Percentiles rank a stretch among this genome's conserved stretches.
Evolutionary conservation across 495 filamentous ascomycete genomes (phyloP).

Genomic region (Hypoxylon lienhwacheense): DNA sequence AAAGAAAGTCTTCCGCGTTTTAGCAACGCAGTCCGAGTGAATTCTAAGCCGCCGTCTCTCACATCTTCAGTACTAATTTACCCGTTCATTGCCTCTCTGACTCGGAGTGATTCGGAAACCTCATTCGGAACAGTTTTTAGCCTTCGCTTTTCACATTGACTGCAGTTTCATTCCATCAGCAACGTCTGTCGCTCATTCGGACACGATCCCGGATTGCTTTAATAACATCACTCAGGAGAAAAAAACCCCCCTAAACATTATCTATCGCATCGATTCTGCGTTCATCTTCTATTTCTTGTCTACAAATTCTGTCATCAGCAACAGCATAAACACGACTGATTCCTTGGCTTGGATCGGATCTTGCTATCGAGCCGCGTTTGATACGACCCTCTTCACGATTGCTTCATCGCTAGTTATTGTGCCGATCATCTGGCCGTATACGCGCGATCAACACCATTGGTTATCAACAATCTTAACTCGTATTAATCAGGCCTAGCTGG

Average conservation of each 20-base stretch:
- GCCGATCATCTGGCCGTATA: constrained; percentile 10
- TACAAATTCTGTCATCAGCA: constrained; percentile 29
- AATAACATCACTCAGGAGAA: constrained; percentile 32
- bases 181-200: constrained; percentile 35
- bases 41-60: constrained; percentile 12
- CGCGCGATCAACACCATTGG: constrained; percentile 11
- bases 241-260: constrained; percentile 6
- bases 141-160: constrained; percentile 42
- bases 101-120: constrained; percentile 23
- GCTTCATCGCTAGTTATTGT: constrained; percentile 31
- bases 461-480: constrained; percentile 15
- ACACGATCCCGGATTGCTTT: constrained; percentile 28
- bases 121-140: constrained; percentile 16
- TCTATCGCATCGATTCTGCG: constrained; percentile 24
- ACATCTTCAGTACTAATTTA: constrained; percentile 24
- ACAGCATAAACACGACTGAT: constrained; percentile 18
- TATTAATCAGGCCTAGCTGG: constrained; percentile 35
- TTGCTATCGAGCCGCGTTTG: constrained; percentile 37
- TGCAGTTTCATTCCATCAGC: constrained; percentile 28
- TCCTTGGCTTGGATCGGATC: constrained; percentile 30
- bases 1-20: constrained; percentile 27
- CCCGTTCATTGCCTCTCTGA: constrained; percentile 13
- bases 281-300: constrained; percentile 40
- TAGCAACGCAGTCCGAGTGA: constrained; percentile 12
- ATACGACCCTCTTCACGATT: constrained; percentile 37